Evolutionary conservation across 306 rosid species (phyloP), one percentile per base, ranked within the genome.

Genomic region (Pterocarpus santalinus): DNA sequence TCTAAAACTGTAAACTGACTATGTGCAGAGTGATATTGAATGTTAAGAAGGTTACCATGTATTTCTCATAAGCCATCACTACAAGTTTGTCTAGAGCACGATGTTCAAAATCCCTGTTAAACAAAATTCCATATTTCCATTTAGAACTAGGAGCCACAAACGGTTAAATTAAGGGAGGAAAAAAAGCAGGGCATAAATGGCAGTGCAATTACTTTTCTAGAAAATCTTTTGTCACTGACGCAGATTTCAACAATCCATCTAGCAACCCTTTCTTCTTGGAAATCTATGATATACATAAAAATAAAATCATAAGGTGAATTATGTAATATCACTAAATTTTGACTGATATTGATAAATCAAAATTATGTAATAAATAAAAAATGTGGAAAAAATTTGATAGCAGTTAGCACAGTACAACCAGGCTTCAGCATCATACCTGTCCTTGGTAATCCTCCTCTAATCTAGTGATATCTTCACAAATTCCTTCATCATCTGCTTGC

Each of bases 51-150:
- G 83, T 85, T 95, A 95, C 99, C 97, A 71, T 87, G 82, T 95
- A 90, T 86, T 93, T 95, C 83, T 89, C 92, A 77, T 90, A 90
- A 81, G 99, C 91, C 93, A 89, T 87, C 77, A 87, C 84, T 77
- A 88, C 39, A 30, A 95, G 99, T 86, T 87, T 94, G 74, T 95
- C 97, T 72, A 93, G 85, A 74, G 95, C 96, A 72, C 83, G 85
- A 71, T 82, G 90, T 74, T 95, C 99, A 88, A 91, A 92, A 73
- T 90, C 92, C 95, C 99, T 95, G 90, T 51, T 49, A 76, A 32
- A 78, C n/a, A 74, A 65, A 65, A 81, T 43, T 81, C 62, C 36
- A 70, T 63, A 34, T 14, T 61, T 67, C 62, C 63, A 71, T 58
- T 82, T 61, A 86, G 71, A 79, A 51, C 57, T 68, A 56, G 28